These are phyloP conservation scores for Adansonia digitata DNA, from an alignment of 345 rosid species.

Conservation along the genomic window DNA sequence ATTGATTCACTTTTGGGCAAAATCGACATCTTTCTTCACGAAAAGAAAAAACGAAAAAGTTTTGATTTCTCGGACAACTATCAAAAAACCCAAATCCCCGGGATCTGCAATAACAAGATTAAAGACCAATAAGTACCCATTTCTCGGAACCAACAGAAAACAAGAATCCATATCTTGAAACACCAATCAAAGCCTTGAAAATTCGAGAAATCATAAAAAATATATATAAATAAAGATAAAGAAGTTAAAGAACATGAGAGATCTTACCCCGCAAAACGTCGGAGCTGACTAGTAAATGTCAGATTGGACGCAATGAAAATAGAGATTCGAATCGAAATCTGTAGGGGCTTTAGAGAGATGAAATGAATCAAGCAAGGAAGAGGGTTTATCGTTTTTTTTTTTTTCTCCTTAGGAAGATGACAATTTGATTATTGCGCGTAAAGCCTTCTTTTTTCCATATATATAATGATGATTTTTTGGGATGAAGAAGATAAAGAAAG, in stretches of 20 bases:
- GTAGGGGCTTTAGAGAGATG: background rate
- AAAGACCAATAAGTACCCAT: conserved; percentile 3
- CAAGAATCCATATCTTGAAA: background rate
- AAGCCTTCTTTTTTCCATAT: background rate
- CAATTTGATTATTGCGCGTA: background rate
- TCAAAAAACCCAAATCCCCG: background rate
- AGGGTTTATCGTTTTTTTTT: background rate
- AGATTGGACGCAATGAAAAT: background rate
- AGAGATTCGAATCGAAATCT: background rate
- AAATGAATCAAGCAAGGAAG: background rate
- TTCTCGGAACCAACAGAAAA: background rate
- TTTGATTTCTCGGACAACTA: background rate
- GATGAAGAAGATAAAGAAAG: background rate
- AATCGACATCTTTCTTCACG: conserved; percentile 38
- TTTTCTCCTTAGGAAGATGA: background rate
- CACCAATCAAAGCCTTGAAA: background rate
- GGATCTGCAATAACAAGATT: conserved; percentile 12
- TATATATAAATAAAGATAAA: background rate
- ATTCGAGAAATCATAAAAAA: background rate
- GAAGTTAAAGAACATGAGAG: background rate
- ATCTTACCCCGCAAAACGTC: conserved; percentile 2
- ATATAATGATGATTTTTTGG: background rate
- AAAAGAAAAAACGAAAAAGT: background rate
- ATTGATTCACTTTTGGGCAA: conserved; percentile 48
- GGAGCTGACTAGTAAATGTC: background rate